Evolutionary conservation across 2,329 filamentous ascomycete species (phyloP).

Genomic region (Colletotrichum zoysiae): DNA sequence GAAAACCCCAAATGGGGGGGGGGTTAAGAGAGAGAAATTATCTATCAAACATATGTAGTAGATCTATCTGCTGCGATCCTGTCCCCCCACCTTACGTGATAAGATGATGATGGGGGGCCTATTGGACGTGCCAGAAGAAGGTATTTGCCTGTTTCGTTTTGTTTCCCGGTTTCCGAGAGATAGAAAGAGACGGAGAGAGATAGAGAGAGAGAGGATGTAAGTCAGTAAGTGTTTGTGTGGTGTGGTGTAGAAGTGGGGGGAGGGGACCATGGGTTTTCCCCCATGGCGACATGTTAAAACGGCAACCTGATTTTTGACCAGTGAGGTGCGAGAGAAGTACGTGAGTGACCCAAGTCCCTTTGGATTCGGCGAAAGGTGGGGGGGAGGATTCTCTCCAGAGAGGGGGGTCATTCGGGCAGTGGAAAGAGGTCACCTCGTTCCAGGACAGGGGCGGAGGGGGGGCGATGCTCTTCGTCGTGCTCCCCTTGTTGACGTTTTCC

Average conservation of each 20-base stretch:
- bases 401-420: neutral
- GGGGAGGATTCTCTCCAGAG: neutral
- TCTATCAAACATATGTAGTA: neutral
- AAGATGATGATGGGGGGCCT: conserved; percentile 7
- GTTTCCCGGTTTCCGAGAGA: conserved; percentile 8
- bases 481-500: neutral
- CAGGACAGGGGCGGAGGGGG: neutral
- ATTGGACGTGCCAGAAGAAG: neutral
- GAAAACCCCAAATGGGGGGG: neutral
- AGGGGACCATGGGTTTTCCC: neutral
- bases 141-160: neutral
- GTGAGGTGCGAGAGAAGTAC: conserved; percentile 9
- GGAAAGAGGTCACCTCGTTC: neutral
- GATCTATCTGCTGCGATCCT: neutral
- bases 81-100: neutral
- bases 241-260: neutral
- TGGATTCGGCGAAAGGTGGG: neutral
- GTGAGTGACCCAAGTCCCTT: conserved; percentile 3
- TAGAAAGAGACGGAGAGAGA: neutral
- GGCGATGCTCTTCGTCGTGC: neutral
- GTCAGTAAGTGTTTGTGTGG: neutral
- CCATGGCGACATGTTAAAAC: neutral
- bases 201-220: neutral
- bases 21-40: neutral
- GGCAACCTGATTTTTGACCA: conserved; percentile 10